Percentiles rank a stretch among this genome's conserved stretches.
Evolutionary conservation across 2,329 filamentous ascomycete genomes (phyloP).

Genomic region (Talaromyces sp.): DNA sequence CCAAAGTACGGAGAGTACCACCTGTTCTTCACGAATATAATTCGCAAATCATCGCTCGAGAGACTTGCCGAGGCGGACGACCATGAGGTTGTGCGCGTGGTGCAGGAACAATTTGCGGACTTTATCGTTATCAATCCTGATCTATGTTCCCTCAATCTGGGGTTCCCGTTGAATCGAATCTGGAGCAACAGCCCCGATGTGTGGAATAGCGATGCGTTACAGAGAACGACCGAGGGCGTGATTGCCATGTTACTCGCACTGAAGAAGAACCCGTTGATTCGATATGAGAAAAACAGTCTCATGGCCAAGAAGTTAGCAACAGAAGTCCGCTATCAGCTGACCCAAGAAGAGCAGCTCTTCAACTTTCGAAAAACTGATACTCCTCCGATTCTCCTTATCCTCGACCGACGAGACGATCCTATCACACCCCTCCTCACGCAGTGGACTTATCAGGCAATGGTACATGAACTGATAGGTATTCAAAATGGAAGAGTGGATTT

Average conservation of each 20-base stretch:
- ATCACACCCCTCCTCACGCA: slow-evolving; percentile 92
- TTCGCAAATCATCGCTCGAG: slow-evolving; percentile 93
- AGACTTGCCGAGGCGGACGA: slow-evolving; percentile 93
- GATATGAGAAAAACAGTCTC: slow-evolving; percentile 87
- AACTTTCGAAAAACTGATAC: slow-evolving; percentile 95
- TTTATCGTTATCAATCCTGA: slow-evolving; percentile 95
- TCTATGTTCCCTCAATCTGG: slow-evolving; percentile 74
- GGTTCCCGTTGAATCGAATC: slow-evolving; percentile 68
- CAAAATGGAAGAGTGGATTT: slow-evolving; percentile 92
- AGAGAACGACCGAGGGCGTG: slow-evolving; percentile 80
- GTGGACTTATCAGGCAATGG: slow-evolving; percentile 99
- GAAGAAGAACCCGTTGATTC: slow-evolving; percentile 94
- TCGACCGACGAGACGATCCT: slow-evolving; percentile 90
- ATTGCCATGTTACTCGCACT: slow-evolving; percentile 79
- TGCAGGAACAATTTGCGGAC: slow-evolving; percentile 96
- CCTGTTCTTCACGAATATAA: slow-evolving; percentile 95
- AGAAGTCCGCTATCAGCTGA: slow-evolving; percentile 87
- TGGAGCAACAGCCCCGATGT: slow-evolving; percentile 79
- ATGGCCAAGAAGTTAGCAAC: slow-evolving; percentile 89
- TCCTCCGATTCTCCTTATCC: slow-evolving; percentile 81
- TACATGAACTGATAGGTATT: slow-evolving; percentile 91
- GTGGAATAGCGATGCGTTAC: slow-evolving; percentile 87
- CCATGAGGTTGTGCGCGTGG: slow-evolving; percentile 88
- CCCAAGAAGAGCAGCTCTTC: slow-evolving; percentile 93
- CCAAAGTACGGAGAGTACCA: slow-evolving; percentile 98